Percentiles rank a stretch among this genome's conserved stretches.
These are phyloP conservation scores for Ophiostoma perfectum DNA, from an alignment of 2,329 filamentous ascomycete genomes.

Conservation along the genomic window DNA sequence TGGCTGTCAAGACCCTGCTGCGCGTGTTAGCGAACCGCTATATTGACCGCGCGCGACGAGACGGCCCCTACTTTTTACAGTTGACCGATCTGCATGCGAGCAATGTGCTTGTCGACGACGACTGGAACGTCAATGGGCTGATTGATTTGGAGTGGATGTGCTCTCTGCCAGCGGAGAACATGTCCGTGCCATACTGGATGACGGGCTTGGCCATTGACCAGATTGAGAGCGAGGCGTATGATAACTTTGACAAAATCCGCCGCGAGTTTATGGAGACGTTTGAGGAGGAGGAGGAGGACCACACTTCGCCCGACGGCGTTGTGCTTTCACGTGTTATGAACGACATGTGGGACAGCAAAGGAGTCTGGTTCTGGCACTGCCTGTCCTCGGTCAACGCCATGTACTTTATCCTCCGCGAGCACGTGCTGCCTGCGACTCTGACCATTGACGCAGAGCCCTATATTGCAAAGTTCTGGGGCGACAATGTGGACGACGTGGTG, in stretches of 20 bases:
- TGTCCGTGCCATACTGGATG: constrained; percentile 32
- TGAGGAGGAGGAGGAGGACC: neutral
- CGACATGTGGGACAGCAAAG: constrained; percentile 16
- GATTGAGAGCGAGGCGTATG: constrained; percentile 10
- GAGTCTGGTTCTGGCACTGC: constrained; percentile 15
- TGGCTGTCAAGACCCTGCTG: constrained; percentile 27
- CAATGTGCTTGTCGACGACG: constrained; percentile 34
- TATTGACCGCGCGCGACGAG: neutral
- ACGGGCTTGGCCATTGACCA: constrained; percentile 22
- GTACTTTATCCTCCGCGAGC: constrained; percentile 11
- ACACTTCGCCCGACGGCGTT: neutral
- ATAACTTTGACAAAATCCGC: neutral
- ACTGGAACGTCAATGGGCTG: constrained; percentile 34
- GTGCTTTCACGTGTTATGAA: neutral
- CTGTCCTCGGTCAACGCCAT: constrained; percentile 15
- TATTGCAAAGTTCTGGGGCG: constrained; percentile 8
- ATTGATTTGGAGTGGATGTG: constrained; percentile 35
- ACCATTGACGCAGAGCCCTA: constrained; percentile 11
- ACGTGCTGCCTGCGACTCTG: constrained; percentile 11
- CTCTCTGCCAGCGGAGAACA: constrained; percentile 31
- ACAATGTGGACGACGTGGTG: constrained; percentile 13
- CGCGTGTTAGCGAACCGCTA: constrained; percentile 11
- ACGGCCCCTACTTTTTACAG: constrained; percentile 27
- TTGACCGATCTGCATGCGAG: constrained; percentile 32
- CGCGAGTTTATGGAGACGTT: constrained; percentile 12